Percentiles rank a stretch among this genome's conserved stretches.
Evolutionary conservation across 768 basidiomycete species (phyloP).

Genomic region (Suillus paluster): DNA sequence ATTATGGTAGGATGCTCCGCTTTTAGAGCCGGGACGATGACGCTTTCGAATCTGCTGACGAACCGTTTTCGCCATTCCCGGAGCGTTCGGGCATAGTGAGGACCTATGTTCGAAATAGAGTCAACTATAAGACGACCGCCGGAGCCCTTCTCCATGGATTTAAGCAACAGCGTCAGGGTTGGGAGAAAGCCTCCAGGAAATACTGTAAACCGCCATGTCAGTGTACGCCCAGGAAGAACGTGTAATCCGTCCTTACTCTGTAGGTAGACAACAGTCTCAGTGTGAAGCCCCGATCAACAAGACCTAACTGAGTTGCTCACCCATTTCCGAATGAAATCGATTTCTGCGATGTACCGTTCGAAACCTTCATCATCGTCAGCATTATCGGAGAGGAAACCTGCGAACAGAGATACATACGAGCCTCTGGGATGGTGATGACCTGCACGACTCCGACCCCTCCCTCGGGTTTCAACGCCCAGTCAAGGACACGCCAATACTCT

Average conservation of each 20-base stretch:
- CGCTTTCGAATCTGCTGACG: conserved; percentile 55
- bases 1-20: conserved; percentile 64
- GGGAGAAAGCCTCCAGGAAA: conserved; percentile 78
- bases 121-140: conserved; percentile 63
- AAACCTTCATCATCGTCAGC: conserved; percentile 43
- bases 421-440: conserved; percentile 77
- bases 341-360: conserved; percentile 56
- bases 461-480: conserved; percentile 66
- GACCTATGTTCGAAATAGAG: conserved; percentile 71
- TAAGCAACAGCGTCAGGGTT: conserved; percentile 59
- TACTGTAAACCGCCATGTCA: conserved; percentile 38
- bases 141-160: conserved; percentile 54
- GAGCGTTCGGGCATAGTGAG: conserved; percentile 79
- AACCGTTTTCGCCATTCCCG: conserved; percentile 77
- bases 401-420: conserved; percentile 45
- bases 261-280: not conserved
- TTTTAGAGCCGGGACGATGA: conserved; percentile 62
- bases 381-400: not conserved
- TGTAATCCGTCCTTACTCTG: conserved; percentile 9
- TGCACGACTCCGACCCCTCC: conserved; percentile 71
- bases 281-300: conserved; percentile 12
- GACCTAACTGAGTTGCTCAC: conserved; percentile 34
- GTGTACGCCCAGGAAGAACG: not conserved
- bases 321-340: conserved; percentile 84
- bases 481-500: conserved; percentile 65